Conservation (phyloP, 345 rosid species). For the Eutrema japonicum region DNA sequence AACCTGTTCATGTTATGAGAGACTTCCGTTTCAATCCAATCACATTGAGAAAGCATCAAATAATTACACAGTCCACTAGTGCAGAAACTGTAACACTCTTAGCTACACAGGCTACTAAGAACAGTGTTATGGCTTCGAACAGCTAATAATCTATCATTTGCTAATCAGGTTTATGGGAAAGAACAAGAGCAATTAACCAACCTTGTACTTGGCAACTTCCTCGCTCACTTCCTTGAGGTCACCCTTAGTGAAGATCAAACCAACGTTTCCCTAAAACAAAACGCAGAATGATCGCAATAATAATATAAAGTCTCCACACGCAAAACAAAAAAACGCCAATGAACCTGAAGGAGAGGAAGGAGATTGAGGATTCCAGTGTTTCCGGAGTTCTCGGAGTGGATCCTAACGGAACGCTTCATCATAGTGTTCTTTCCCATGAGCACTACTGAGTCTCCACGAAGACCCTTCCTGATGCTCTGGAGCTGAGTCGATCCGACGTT, state of each 20-base stretch:
- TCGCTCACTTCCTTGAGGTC: slow-evolving; percentile 97
- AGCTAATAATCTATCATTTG: neutral
- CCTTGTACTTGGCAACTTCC: slow-evolving; percentile 97
- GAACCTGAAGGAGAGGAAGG: slow-evolving; percentile 60
- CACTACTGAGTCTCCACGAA: slow-evolving; percentile 79
- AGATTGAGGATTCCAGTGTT: slow-evolving; percentile 54
- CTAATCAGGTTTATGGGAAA: neutral
- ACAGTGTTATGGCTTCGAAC: neutral
- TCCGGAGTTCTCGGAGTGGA: slow-evolving; percentile 74
- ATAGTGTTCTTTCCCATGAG: slow-evolving; percentile 96
- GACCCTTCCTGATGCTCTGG: slow-evolving; percentile 76
- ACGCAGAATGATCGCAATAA: neutral
- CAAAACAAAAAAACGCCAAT: neutral
- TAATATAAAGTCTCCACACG: neutral
- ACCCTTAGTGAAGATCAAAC: slow-evolving; percentile 94
- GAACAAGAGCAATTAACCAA: slow-evolving; percentile 23
- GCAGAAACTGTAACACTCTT: neutral
- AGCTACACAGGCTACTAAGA: neutral
- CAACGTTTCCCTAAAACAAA: slow-evolving; percentile 75
- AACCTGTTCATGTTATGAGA: slow-evolving; percentile 55
- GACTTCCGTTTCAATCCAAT: neutral
- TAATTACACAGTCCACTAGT: neutral
- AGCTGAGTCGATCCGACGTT: slow-evolving; percentile 91
- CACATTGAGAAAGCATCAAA: neutral
- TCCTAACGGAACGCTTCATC: slow-evolving; percentile 87